Evolutionary conservation across 1,284 basidiomycete genomes (phyloP).

Genomic region (Pseudozyma tsukubaensis): DNA sequence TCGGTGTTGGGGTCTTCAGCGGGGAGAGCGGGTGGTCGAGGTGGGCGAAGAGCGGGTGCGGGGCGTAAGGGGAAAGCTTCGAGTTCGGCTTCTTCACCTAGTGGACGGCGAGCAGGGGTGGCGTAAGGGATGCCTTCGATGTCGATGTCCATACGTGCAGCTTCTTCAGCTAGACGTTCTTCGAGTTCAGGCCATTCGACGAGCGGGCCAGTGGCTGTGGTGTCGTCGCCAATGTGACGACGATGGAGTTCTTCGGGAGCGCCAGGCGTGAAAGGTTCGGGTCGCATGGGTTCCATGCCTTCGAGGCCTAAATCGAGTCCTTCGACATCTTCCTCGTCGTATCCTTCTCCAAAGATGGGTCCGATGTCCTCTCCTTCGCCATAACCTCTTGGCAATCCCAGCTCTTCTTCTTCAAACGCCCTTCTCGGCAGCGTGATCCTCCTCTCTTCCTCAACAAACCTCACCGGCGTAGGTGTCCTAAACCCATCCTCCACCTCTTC

Average conservation of each 20-base stretch:
- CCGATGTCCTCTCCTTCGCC: conserved; percentile 24
- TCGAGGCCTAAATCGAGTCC: conserved; percentile 43
- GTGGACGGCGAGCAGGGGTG: conserved; percentile 23
- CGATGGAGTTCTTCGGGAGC: conserved; percentile 17
- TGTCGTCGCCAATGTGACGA: conserved; percentile 19
- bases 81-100: conserved; percentile 17
- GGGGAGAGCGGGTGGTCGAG: conserved; percentile 7
- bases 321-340: conserved; percentile 34
- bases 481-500: conserved; percentile 22
- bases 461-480: conserved; percentile 24
- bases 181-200: conserved; percentile 45
- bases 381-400: conserved; percentile 25
- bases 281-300: conserved; percentile 9
- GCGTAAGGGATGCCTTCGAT: conserved; percentile 26
- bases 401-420: conserved; percentile 41
- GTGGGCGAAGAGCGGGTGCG: conserved; percentile 17
- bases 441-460: conserved; percentile 32
- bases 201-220: conserved; percentile 4
- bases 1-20: conserved; percentile 20
- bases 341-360: conserved; percentile 8
- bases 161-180: conserved; percentile 34
- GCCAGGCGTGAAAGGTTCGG: conserved; percentile 11
- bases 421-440: conserved; percentile 36
- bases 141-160: conserved; percentile 26
- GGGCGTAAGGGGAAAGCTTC: conserved; percentile 12